Base-by-base conservation (phyloP, 345 rosid species). In the Aquilaria malaccensis region DNA sequence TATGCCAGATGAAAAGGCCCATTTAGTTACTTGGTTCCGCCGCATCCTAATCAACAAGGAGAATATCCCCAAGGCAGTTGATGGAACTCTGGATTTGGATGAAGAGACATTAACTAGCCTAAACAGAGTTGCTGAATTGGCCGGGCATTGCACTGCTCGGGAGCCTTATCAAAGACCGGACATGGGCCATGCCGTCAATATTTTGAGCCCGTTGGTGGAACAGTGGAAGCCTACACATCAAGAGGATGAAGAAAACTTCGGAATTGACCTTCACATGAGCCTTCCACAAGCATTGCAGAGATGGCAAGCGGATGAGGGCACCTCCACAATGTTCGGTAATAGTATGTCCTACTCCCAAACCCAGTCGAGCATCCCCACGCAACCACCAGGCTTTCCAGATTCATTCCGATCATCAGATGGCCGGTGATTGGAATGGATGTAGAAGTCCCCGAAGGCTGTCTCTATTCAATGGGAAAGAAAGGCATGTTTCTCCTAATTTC, bases 101-200 rank as follows among this genome's bases (percentile, higher is more conserved):
- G 89, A 83, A 54, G 95, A 86, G 70, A 81, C 91, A 50, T n/a
- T 84, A 49, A 85, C 63, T 45, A 85, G 83, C 71, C 80, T 92
- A 33, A 64, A 55, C 69, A 81, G 73, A 61, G 96, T 85, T 15
- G 91, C 86, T 10, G 89, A 92, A 74, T 81, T 92, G 15, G 97
- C 98, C 10, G 97, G 91, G 33, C 93, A 92, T 45, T 92, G 97
- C 83, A 92, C 98, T 30, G 86, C 86, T 2, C 77, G 87, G 0
- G 97, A 92, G 63, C 97, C 97, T 2, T 56, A 71, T 56, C 98
- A 82, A 57, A 79, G 96, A 79, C 98, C 98, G 0, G 97, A 89
- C 72, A 89, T 92, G 88, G 94, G 97, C 13, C 93, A 89, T 29
- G 96, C 87, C 0, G 98, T 92, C 29, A 82, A 82, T 55, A 80